These are phyloP conservation scores for Acidiella bohemica DNA, from an alignment of 495 filamentous ascomycete species.

Conservation along the genomic window DNA sequence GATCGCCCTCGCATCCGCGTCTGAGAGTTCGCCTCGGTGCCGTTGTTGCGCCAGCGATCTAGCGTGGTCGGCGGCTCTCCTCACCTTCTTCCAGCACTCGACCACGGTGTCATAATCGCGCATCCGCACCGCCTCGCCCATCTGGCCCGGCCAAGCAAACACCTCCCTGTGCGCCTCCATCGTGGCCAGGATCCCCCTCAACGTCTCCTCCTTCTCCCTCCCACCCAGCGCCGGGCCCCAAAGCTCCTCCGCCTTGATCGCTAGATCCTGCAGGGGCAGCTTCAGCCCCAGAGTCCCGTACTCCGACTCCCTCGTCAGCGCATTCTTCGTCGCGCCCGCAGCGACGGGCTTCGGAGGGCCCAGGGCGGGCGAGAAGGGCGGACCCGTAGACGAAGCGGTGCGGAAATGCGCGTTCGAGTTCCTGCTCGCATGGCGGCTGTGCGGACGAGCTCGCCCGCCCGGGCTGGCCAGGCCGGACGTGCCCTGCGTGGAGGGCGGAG, in stretches of 20 bases:
- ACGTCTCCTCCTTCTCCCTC: slow-evolving; percentile 73
- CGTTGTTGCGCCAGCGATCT: slow-evolving; percentile 43
- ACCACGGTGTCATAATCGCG: slow-evolving; percentile 78
- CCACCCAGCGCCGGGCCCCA: slow-evolving; percentile 92
- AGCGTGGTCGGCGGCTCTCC: slow-evolving; percentile 60
- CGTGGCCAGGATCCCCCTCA: slow-evolving; percentile 57
- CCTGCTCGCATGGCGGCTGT: slow-evolving; percentile 48
- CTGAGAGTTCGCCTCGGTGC: slow-evolving; percentile 39
- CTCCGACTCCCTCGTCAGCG: slow-evolving; percentile 81
- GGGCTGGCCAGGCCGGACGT: background rate
- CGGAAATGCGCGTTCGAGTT: slow-evolving; percentile 47
- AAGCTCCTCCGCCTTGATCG: slow-evolving; percentile 86
- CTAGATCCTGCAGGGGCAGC: slow-evolving; percentile 69
- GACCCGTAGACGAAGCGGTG: slow-evolving; percentile 30
- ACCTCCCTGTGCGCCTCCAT: slow-evolving; percentile 68
- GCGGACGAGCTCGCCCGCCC: slow-evolving; percentile 27
- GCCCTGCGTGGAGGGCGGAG: no score
- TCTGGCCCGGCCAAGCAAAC: slow-evolving; percentile 62
- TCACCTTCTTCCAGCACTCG: slow-evolving; percentile 70
- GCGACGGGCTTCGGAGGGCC: slow-evolving; percentile 19
- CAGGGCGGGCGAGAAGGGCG: slow-evolving; percentile 27
- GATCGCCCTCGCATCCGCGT: slow-evolving; percentile 69
- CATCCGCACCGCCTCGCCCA: slow-evolving; percentile 74
- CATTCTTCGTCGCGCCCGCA: slow-evolving; percentile 51
- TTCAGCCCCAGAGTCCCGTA: slow-evolving; percentile 89